These are phyloP conservation scores for Globisporangium mamillatum DNA, from an alignment of 352 stramenopile genomes.

Conservation along the genomic window DNA sequence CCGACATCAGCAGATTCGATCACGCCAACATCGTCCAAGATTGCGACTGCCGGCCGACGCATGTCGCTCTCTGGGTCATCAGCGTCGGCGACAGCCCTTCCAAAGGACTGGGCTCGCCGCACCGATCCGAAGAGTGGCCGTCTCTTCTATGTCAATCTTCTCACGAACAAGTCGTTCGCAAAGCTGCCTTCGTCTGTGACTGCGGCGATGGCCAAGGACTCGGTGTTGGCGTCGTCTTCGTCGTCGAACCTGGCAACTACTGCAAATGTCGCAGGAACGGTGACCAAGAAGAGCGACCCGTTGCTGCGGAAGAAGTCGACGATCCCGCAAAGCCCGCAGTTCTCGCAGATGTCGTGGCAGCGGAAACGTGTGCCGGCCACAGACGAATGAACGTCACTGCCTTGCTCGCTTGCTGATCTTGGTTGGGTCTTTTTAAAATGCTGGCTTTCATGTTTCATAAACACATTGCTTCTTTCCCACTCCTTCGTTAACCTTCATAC, in stretches of 20 bases:
- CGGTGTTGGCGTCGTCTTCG: not conserved
- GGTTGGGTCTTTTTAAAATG: no score
- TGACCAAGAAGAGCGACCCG: constrained; percentile 10
- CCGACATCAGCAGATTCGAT: constrained; percentile 38
- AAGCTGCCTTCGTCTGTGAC: constrained; percentile 74
- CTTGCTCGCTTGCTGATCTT: not conserved
- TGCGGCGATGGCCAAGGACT: constrained; percentile 40
- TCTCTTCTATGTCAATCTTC: constrained; percentile 80
- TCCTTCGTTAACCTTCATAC: not conserved
- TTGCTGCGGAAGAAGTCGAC: constrained; percentile 41
- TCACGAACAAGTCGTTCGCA: constrained; percentile 81
- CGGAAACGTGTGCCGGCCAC: constrained; percentile 43
- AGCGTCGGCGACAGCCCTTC: constrained; percentile 36
- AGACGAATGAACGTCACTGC: constrained; percentile 26
- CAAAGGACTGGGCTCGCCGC: constrained; percentile 76
- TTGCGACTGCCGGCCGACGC: constrained; percentile 13
- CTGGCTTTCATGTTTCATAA: constrained; percentile 1
- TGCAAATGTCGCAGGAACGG: constrained; percentile 4
- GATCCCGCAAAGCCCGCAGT: constrained; percentile 67
- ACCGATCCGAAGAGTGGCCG: constrained; percentile 77
- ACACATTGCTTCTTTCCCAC: not conserved
- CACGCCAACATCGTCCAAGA: constrained; percentile 34
- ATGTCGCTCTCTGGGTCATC: constrained; percentile 28
- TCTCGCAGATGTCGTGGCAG: constrained; percentile 85
- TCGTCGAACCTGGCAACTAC: constrained; percentile 10